Conservation (phyloP, 2,329 filamentous ascomycete species). For the Trichoderma sp. region DNA sequence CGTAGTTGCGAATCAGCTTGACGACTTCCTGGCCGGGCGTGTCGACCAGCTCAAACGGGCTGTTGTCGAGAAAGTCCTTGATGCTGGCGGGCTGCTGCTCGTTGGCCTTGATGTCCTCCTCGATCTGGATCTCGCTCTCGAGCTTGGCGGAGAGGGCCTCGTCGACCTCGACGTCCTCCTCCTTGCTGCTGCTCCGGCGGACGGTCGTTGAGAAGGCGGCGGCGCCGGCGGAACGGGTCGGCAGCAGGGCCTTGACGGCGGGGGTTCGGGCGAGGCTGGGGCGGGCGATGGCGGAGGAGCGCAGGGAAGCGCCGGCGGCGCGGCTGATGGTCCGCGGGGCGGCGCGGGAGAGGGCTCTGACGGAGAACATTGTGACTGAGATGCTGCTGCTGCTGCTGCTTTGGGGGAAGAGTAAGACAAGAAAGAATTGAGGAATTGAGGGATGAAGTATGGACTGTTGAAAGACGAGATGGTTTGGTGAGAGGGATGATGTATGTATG, state of each 20-base stretch:
- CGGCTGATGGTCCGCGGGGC: constrained; percentile 66
- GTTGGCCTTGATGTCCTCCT: constrained; percentile 75
- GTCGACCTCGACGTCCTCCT: constrained; percentile 59
- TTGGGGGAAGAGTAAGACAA: too few relatives aligned
- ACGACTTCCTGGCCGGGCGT: constrained; percentile 85
- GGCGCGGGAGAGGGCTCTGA: constrained; percentile 66
- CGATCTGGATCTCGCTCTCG: constrained; percentile 78
- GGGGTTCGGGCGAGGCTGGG: constrained; percentile 54
- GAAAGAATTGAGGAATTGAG: background rate
- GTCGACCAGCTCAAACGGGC: constrained; percentile 81
- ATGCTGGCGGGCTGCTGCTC: constrained; percentile 75
- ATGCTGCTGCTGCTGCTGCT: background rate
- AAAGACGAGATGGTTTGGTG: constrained; percentile 15
- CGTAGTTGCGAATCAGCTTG: constrained; percentile 76
- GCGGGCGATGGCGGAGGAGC: constrained; percentile 53
- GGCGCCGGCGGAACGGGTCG: constrained; percentile 43
- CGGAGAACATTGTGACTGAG: constrained; percentile 62
- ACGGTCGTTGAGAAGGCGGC: constrained; percentile 50
- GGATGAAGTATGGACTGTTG: constrained; percentile 34
- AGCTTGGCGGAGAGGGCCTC: constrained; percentile 85
- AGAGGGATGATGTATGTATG: constrained; percentile 28
- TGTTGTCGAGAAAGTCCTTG: constrained; percentile 85
- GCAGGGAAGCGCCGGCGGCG: constrained; percentile 54
- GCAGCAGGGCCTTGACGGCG: constrained; percentile 38
- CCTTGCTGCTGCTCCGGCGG: constrained; percentile 39